A percentile compares a stretch with the other conserved stretches of the same genome.
phyloP scores from a whole-genome alignment of 108 stramenopile genomes.

The Ochromonas danica region DNA sequence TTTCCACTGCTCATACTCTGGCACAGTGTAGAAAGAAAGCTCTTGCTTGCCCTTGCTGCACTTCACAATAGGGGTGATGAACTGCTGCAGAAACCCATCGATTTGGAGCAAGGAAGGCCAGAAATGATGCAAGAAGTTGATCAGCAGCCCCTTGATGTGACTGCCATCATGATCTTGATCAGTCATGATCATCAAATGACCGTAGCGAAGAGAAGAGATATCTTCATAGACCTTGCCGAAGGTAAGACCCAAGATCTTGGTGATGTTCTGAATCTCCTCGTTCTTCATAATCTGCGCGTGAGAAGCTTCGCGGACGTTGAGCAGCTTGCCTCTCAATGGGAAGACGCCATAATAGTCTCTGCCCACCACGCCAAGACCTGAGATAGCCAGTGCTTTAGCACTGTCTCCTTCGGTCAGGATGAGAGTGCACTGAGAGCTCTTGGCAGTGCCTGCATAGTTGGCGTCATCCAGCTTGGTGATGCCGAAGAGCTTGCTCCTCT shows the following conservation, averaged over 20 bases:
- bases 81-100: conserved; percentile 93
- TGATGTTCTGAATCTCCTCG: conserved; percentile 91
- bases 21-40: conserved; percentile 61
- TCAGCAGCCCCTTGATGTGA: conserved; percentile 99
- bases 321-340: conserved; percentile 94
- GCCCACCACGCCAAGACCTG: conserved; percentile 90
- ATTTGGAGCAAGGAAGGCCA: conserved; percentile 92
- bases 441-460: conserved; percentile 84
- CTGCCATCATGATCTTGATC: conserved; percentile 99
- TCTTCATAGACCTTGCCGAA: conserved; percentile 78
- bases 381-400: conserved; percentile 92
- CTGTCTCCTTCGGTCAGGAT: conserved; percentile 99
- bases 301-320: conserved; percentile 91
- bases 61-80: conserved; percentile 99
- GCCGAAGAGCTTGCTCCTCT: conserved; percentile 88
- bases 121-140: conserved; percentile 90
- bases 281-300: conserved; percentile 79
- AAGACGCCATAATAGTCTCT: conserved; percentile 91
- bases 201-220: conserved; percentile 83
- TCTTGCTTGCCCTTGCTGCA: conserved; percentile 70
- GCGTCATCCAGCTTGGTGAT: conserved; percentile 97
- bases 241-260: conserved; percentile 95
- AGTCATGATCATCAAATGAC: conserved; percentile 99
- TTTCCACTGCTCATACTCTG: conserved; percentile 70
- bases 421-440: conserved; percentile 88